These are phyloP conservation scores for Suillus americanus DNA, from an alignment of 768 basidiomycete genomes.

Conservation along the genomic window DNA sequence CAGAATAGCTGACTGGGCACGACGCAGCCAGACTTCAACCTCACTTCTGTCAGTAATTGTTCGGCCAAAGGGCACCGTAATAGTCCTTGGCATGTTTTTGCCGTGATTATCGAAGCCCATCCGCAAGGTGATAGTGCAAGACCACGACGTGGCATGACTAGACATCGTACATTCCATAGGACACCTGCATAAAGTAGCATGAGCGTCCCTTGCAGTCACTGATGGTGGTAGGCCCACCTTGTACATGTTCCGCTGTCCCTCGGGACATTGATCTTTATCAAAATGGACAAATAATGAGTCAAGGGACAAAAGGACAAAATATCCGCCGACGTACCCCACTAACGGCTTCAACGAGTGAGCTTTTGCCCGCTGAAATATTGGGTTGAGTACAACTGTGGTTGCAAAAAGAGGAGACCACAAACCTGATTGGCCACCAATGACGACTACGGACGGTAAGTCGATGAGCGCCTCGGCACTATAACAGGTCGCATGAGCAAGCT, in stretches of 20 bases:
- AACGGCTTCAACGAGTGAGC: conserved; percentile 45
- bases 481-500: conserved; percentile 2
- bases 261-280: conserved; percentile 38
- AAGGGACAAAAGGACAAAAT: neutral
- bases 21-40: conserved; percentile 54
- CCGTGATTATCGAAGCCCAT: conserved; percentile 36
- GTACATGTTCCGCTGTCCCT: conserved; percentile 50
- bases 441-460: conserved; percentile 49
- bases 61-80: conserved; percentile 41
- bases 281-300: neutral
- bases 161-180: conserved; percentile 39
- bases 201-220: neutral
- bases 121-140: conserved; percentile 44
- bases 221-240: neutral
- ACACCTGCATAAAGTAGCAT: conserved; percentile 19
- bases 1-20: conserved; percentile 61
- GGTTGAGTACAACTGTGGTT: neutral
- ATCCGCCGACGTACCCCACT: conserved; percentile 36
- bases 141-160: conserved; percentile 26
- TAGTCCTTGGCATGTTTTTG: conserved; percentile 17
- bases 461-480: conserved; percentile 42
- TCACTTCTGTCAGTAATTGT: conserved; percentile 37
- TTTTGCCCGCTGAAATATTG: conserved; percentile 37
- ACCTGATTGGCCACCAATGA: conserved; percentile 57
- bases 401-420: conserved; percentile 13